Evolutionary conservation across 441 rosid species (phyloP).

Genomic region (Populus hybrid): DNA sequence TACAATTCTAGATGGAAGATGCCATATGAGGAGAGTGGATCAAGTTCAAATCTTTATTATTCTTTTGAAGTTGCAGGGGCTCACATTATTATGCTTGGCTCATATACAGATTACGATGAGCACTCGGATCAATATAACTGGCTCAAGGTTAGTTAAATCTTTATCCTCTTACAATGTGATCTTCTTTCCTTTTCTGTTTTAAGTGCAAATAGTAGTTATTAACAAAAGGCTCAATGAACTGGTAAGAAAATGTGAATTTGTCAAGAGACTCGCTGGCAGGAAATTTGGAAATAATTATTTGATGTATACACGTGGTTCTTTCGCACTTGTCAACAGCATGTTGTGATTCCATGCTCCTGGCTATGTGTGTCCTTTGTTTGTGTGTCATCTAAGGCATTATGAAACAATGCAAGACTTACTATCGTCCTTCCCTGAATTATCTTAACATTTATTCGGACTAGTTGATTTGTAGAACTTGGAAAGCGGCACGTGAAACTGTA

Average conservation of each 20-base stretch:
- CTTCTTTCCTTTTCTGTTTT: not conserved
- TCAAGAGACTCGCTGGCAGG: not conserved
- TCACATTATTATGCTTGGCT: constrained; percentile 88
- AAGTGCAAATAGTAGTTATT: not conserved
- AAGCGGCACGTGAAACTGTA: not conserved
- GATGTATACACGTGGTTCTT: not conserved
- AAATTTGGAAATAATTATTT: not conserved
- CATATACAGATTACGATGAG: constrained; percentile 69
- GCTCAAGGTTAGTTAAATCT: constrained; percentile 60
- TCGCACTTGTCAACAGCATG: not conserved
- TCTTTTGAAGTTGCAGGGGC: constrained; percentile 90
- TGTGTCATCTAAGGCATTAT: not conserved
- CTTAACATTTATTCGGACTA: not conserved
- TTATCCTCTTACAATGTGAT: constrained; percentile 3
- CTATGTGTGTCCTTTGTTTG: not conserved
- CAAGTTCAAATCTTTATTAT: constrained; percentile 85
- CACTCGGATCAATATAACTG: constrained; percentile 73
- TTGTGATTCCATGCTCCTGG: not conserved
- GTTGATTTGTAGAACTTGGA: not conserved
- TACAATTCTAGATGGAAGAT: constrained; percentile 94
- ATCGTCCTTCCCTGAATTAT: not conserved
- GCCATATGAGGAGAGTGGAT: constrained; percentile 90
- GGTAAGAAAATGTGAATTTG: not conserved
- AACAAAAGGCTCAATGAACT: not conserved
- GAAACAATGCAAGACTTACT: not conserved